phyloP scores from a whole-genome alignment of 371 early-diverging fungal genomes.

The Mortierella sp. region DNA sequence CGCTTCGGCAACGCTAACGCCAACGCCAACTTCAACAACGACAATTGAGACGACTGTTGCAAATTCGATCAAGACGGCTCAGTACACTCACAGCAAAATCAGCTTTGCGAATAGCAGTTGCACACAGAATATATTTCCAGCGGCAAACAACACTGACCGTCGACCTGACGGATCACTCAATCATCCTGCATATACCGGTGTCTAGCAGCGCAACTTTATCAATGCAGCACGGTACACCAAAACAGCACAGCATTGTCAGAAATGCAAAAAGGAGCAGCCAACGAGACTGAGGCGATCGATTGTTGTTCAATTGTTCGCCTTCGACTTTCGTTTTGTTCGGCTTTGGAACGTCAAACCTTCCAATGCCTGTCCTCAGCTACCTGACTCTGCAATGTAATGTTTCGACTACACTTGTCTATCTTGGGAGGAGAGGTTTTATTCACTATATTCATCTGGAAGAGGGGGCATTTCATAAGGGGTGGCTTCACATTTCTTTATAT shows the following conservation, averaged over 20 bases:
- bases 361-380: constrained; percentile 46
- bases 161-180: no score
- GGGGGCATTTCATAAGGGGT: background rate
- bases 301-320: constrained; percentile 1
- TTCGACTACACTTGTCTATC: constrained; percentile 20
- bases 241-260: constrained; percentile 48
- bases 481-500: background rate
- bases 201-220: background rate
- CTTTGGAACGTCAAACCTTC: constrained; percentile 39
- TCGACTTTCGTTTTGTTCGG: constrained; percentile 23
- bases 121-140: no score
- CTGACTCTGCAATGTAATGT: constrained; percentile 59
- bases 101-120: no score
- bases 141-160: no score
- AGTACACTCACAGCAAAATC: no score
- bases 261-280: constrained; percentile 36
- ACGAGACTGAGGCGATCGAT: constrained; percentile 16
- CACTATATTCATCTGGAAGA: background rate
- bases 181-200: background rate
- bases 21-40: no score
- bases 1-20: background rate
- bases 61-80: no score
- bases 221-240: background rate
- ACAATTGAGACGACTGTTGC: no score
- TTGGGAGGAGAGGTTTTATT: constrained; percentile 7